These are phyloP conservation scores for Pseudogymnoascus destructans DNA, from an alignment of 2,329 filamentous ascomycete species.

Conservation along the genomic window DNA sequence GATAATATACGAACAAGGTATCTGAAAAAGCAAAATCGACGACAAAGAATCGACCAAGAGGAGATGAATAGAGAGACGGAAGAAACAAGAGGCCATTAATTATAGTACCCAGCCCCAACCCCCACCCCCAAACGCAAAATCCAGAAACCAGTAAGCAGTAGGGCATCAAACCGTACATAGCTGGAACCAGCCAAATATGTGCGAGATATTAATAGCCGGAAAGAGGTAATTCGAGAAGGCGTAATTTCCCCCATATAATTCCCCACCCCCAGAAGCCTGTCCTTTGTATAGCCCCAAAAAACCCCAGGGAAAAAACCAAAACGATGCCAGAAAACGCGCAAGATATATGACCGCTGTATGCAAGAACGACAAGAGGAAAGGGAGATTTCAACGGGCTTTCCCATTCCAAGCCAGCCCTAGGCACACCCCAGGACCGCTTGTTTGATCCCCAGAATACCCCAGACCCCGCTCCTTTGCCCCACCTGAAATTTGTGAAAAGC, in stretches of 20 bases:
- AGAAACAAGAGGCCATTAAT: constrained; percentile 17
- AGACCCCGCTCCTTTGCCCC: not conserved
- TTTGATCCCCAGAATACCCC: constrained; percentile 18
- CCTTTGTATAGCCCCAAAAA: constrained; percentile 33
- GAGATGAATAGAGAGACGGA: constrained; percentile 19
- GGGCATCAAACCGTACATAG: constrained; percentile 25
- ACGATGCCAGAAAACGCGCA: constrained; percentile 18
- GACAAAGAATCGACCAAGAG: constrained; percentile 14
- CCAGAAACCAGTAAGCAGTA: no score
- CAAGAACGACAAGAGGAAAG: constrained; percentile 24
- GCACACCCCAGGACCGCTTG: constrained; percentile 14
- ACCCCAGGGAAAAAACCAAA: constrained; percentile 24
- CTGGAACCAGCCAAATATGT: constrained; percentile 26
- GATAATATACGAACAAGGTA: constrained; percentile 46
- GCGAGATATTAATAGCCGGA: constrained; percentile 22
- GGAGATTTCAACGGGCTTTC: constrained; percentile 18
- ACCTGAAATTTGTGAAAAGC: not conserved
- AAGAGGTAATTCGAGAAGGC: constrained; percentile 16
- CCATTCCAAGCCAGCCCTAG: constrained; percentile 16
- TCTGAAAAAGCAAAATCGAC: constrained; percentile 29
- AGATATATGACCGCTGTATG: constrained; percentile 22
- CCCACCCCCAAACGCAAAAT: constrained; percentile 18
- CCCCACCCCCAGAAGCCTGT: constrained; percentile 26
- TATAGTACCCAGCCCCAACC: constrained; percentile 12
- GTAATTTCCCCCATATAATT: constrained; percentile 25